A percentile compares a stretch with the other conserved stretches of the same genome.
Conservation (phyloP, 352 stramenopile species). For the Pythium rishiriense region DNA sequence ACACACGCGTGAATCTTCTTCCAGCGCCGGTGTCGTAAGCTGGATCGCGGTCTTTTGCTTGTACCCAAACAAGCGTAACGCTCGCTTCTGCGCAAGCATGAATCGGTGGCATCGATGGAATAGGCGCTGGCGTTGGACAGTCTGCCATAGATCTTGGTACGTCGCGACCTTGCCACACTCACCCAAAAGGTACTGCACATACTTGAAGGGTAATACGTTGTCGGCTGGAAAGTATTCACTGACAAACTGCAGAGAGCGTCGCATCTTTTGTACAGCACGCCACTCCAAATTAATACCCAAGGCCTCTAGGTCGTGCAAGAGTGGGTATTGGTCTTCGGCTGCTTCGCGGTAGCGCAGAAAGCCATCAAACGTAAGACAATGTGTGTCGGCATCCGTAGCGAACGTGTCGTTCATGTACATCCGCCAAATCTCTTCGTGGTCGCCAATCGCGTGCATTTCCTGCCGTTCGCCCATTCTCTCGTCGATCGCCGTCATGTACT, state of each 20-base stretch:
- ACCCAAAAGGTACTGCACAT: slow-evolving; percentile 50
- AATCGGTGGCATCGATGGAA: slow-evolving; percentile 44
- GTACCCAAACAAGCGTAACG: slow-evolving; percentile 67
- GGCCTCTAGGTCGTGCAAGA: slow-evolving; percentile 41
- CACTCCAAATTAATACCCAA: slow-evolving; percentile 49
- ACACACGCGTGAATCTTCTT: slow-evolving; percentile 49
- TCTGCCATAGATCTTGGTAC: slow-evolving; percentile 38
- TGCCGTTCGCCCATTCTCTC: slow-evolving; percentile 3
- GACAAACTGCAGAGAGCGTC: slow-evolving; percentile 35
- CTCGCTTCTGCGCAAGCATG: slow-evolving; percentile 48
- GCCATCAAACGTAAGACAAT: slow-evolving; percentile 53
- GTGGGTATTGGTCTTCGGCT: slow-evolving; percentile 40
- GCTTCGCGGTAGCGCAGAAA: slow-evolving; percentile 58
- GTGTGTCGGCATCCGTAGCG: slow-evolving; percentile 31
- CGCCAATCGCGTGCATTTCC: slow-evolving; percentile 38
- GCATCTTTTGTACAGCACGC: slow-evolving; percentile 14
- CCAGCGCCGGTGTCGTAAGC: slow-evolving; percentile 35
- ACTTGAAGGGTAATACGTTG: slow-evolving; percentile 34
- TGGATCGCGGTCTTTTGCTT: slow-evolving; percentile 46
- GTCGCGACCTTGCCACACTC: slow-evolving; percentile 39
- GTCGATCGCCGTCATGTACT: slow-evolving; percentile 54
- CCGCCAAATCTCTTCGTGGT: slow-evolving; percentile 48
- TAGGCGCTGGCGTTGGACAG: slow-evolving; percentile 38
- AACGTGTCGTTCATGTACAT: slow-evolving; percentile 70
- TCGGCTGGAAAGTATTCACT: slow-evolving; percentile 50